These are phyloP conservation scores for Haplosporangium gracile DNA, from an alignment of 192 early-diverging fungal genomes.

Conservation along the genomic window DNA sequence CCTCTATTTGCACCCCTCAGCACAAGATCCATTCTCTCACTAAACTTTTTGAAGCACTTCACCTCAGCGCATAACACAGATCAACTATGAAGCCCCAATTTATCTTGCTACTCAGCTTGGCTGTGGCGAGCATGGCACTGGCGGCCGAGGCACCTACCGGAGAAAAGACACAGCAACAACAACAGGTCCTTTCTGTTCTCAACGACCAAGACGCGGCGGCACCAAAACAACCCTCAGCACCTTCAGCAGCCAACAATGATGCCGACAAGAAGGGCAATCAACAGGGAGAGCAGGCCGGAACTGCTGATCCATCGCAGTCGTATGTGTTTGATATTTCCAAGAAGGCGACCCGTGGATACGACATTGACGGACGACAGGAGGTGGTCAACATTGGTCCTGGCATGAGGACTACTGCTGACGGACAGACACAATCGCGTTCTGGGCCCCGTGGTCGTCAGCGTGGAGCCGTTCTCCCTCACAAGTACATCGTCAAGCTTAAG, in stretches of 20 bases:
- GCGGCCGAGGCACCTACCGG: neutral
- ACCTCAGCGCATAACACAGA: neutral
- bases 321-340: slow-evolving; percentile 39
- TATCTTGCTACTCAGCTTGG: slow-evolving; percentile 43
- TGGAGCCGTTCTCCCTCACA: slow-evolving; percentile 45
- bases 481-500: slow-evolving; percentile 48
- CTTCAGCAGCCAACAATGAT: neutral
- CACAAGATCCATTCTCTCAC: neutral
- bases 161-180: neutral
- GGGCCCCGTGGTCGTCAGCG: slow-evolving; percentile 49
- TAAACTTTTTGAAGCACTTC: neutral
- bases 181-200: neutral
- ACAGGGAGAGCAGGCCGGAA: neutral
- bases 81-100: slow-evolving; percentile 27
- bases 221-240: neutral
- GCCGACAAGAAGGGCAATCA: neutral
- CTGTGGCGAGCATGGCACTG: slow-evolving; percentile 18
- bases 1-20: neutral
- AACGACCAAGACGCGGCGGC: neutral
- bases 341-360: slow-evolving; percentile 36
- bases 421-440: slow-evolving; percentile 31
- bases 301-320: neutral
- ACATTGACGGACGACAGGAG: slow-evolving; percentile 42
- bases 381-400: slow-evolving; percentile 47
- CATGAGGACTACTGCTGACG: slow-evolving; percentile 30